Base-by-base conservation (phyloP, 495 filamentous ascomycete species). In the Penicillium riverlandense region DNA sequence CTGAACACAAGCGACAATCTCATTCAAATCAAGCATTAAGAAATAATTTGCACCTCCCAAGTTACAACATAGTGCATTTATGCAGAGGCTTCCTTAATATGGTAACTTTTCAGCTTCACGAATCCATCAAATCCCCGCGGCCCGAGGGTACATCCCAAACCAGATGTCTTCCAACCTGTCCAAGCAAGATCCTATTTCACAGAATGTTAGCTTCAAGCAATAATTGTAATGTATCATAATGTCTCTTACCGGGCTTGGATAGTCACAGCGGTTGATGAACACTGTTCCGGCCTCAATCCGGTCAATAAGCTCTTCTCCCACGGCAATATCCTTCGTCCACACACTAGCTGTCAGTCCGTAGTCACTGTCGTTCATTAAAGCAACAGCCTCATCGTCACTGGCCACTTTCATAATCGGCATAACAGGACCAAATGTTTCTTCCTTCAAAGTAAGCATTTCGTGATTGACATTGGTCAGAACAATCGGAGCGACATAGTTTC, bases 161-260 rank as follows among this genome's bases (percentile, higher is more conserved):
- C 92, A 16, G 88, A 95, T 53, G 90, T 85, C 71, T 98, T 98
- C 91, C 90, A 96, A 6, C 92, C 92, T 2, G 88, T 90, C 92
- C 92, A 98, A 10, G 92, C 92, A 38, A 98, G 84, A 64, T 98
- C 92, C 84, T 94, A 63, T 44, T 22, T 22, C 6, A 4, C 55
- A 48, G 27, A 41, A 8, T 22, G 22, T 63, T 55, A 60, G 54
- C 38, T 49, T 28, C 32, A 41, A 15, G 33, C 14, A 29, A 6
- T 29, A 35, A n/a, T 6, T 1, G 47, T 16, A 16, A 16, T 16
- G 15, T 38, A 38, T 11, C 35, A 38, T 33, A 14, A 6, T 8
- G 11, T 35, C 37, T 75, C 88, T 72, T 79, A 95, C 88, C 41
- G 91, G 90, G 64, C 80, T 86, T 3, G 92, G 92, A 59, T 82